Evolutionary conservation across 495 filamentous ascomycete genomes (phyloP).

Genomic region (Glarea lozoyensis): DNA sequence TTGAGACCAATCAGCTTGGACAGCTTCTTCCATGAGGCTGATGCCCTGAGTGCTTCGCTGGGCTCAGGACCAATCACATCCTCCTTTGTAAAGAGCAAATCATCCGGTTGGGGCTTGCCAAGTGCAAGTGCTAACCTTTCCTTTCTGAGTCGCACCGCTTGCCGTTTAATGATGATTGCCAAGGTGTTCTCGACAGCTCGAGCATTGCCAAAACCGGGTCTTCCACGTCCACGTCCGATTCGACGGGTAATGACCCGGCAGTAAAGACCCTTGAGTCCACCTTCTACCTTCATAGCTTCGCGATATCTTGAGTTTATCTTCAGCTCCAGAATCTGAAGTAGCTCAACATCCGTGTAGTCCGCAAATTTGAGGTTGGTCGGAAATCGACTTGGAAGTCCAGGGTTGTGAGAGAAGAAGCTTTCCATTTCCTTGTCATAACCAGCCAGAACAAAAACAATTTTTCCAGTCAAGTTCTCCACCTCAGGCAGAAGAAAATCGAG

Average conservation of each 20-base stretch:
- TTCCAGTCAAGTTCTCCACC: conserved; percentile 63
- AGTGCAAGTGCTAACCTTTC: conserved; percentile 22
- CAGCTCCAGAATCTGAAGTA: conserved; percentile 25
- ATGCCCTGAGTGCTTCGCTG: conserved; percentile 30
- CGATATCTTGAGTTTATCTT: conserved; percentile 27
- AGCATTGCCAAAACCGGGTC: conserved; percentile 55
- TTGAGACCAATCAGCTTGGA: conserved; percentile 49
- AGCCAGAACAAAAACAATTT: conserved; percentile 66
- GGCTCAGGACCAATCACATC: conserved; percentile 57
- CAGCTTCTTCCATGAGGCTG: conserved; percentile 46
- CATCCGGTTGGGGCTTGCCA: conserved; percentile 20
- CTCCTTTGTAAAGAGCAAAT: conserved; percentile 36
- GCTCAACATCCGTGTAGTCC: conserved; percentile 61
- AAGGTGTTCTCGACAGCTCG: conserved; percentile 47
- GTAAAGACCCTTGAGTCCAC: conserved; percentile 45
- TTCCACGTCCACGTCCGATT: conserved; percentile 42
- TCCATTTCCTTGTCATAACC: conserved; percentile 75
- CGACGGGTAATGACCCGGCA: conserved; percentile 47
- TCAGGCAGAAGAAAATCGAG: conserved; percentile 67
- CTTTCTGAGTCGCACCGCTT: conserved; percentile 39
- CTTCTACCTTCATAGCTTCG: conserved; percentile 43
- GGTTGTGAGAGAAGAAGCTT: conserved; percentile 65
- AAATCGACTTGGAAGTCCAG: conserved; percentile 62
- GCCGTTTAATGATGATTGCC: conserved; percentile 40
- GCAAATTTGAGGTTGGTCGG: conserved; percentile 55